Evolutionary conservation across 148 eudicot genomes (phyloP), one percentile per base, ranked within the genome.

Genomic region (Limonium bicolor): DNA sequence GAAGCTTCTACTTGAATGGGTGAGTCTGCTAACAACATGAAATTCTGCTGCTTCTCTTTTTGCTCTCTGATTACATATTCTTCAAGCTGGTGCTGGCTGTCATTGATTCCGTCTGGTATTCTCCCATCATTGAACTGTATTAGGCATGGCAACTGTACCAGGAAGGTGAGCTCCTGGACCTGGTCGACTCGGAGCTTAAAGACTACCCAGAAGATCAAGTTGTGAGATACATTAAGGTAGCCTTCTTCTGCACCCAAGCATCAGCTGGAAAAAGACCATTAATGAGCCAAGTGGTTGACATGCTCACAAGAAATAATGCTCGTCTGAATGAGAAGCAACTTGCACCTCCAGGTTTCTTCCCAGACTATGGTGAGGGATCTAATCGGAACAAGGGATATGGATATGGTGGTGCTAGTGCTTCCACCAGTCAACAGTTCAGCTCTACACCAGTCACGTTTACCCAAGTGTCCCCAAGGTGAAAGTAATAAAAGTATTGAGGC

Each of bases 181-280:
- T 90, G 41, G 99, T 76, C 21, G 95, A 85, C 36, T 58, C 82
- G 5, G 85, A 75, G 51, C 61, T 90, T 29, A 62, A 56, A 32
- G 73, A 70, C 13, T 80, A 64, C 41, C 80, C 99, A 0, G 56
- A 78, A 36, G 78, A 71, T 8, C 68, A 59, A 26, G 77, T 67
- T 41, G 36, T 73, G 4, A 70, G 75, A 54, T 90, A 68, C 62
- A 73, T 85, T 27, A 81, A 59, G 54, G 78, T 90, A 18, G 93
- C 99, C 13, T 71, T 90, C 46, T 90, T 90, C 61, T 90, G 95
- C 58, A 71, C 93, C 10, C 99, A 90, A 63, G 74, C 80, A 33
- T 51, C 63, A 15, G 85, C 93, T n/a, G 73, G 47, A 48, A 67
- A 71, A 53, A 64, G 99, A 77, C 99, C 99, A 6, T 11, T 51